phyloP scores from a whole-genome alignment of 352 stramenopile species.

The Pythium insidiosum region DNA sequence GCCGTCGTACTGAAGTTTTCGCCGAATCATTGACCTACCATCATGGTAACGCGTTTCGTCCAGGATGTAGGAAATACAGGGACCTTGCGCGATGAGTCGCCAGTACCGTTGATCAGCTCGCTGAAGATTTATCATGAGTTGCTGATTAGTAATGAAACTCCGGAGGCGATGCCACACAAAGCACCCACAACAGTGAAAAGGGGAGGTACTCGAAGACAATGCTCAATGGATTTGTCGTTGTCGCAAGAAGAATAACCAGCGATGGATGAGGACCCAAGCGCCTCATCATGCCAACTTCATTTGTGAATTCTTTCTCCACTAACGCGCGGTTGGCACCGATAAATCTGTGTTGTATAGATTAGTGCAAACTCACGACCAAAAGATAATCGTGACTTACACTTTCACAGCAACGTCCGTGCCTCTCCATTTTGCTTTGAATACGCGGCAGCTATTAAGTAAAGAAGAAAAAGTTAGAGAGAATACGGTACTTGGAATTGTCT shows the following conservation, averaged over 20 bases:
- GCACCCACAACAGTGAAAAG: conserved; percentile 70
- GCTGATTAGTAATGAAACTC: too few species aligned
- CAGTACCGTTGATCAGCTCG: conserved; percentile 65
- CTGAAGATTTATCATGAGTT: conserved; percentile 21
- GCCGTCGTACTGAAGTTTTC: too few species aligned
- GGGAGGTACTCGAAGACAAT: conserved; percentile 73
- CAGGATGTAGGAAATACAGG: conserved; percentile 59
- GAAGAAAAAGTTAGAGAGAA: neutral
- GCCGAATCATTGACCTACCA: too few species aligned
- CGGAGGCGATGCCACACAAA: too few species aligned
- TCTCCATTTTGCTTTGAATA: conserved; percentile 72
- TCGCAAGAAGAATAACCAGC: conserved; percentile 57
- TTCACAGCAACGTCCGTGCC: conserved; percentile 71
- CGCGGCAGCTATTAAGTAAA: conserved; percentile 37
- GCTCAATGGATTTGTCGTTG: conserved; percentile 46
- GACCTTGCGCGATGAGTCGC: conserved; percentile 42
- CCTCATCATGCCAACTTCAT: conserved; percentile 70
- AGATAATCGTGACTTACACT: too few species aligned
- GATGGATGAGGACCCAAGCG: conserved; percentile 56
- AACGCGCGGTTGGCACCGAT: conserved; percentile 29
- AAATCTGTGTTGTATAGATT: conserved; percentile 24
- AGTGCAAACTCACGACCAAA: too few species aligned
- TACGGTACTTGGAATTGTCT: neutral
- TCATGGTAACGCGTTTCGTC: conserved; percentile 75
- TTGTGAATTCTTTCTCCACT: conserved; percentile 66